phyloP scores from a whole-genome alignment of 208 protist genomes.

The Leishmania arabica region DNA sequence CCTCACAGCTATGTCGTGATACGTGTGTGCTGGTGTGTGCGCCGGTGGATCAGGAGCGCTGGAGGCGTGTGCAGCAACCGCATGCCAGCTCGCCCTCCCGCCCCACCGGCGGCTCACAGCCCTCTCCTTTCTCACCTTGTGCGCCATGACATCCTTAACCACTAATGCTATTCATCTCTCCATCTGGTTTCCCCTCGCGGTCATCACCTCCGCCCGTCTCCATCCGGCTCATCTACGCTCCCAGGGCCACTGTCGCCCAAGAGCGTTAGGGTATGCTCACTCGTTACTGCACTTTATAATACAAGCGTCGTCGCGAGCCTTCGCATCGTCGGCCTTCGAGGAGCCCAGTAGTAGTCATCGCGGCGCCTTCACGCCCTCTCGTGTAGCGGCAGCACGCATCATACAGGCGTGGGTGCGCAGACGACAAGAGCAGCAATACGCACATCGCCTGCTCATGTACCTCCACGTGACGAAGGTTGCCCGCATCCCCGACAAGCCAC shows the following conservation, averaged over 20 bases:
- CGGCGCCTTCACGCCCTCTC: not conserved
- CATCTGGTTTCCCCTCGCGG: not conserved
- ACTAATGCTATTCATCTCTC: not conserved
- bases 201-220: not conserved
- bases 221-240: not conserved
- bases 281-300: not conserved
- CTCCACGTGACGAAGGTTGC: constrained; percentile 2
- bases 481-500: not conserved
- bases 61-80: not conserved
- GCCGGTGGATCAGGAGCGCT: not conserved
- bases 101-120: not conserved
- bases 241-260: not conserved
- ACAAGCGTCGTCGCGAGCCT: not conserved
- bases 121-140: not conserved
- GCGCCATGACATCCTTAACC: not conserved
- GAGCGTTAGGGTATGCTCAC: not conserved
- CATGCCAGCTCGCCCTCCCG: not conserved
- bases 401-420: constrained; percentile 13
- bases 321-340: not conserved
- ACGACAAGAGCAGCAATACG: not conserved
- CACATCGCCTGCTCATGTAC: constrained; percentile 13
- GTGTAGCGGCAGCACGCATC: not conserved
- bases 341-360: not conserved
- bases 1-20: not conserved
- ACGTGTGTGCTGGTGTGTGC: not conserved